Evolutionary conservation across 129 eudicot species (phyloP).

Genomic region (Daucus carota): DH1_v3.0 NC_030387.2:3685001-3685500

Average conservation of each 20-base stretch:
- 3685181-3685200: slow-evolving; percentile 25
- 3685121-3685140: slow-evolving; percentile 21
- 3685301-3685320: slow-evolving; percentile 46
- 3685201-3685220: slow-evolving; percentile 30
- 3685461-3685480: slow-evolving; percentile 58
- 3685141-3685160: slow-evolving; percentile 17
- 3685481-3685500: slow-evolving; percentile 66
- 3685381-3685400: slow-evolving; percentile 15
- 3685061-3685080: slow-evolving; percentile 28
- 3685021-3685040: slow-evolving; percentile 51
- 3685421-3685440: slow-evolving; percentile 51
- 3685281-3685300: slow-evolving; percentile 39
- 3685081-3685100: slow-evolving; percentile 42
- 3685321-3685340: slow-evolving; percentile 43
- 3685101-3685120: slow-evolving; percentile 18
- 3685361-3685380: slow-evolving; percentile 23
- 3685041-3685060: slow-evolving; percentile 35
- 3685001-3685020: slow-evolving; percentile 40
- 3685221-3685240: slow-evolving; percentile 2
- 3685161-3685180: slow-evolving; percentile 20
- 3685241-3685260: neutral
- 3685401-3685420: slow-evolving; percentile 11
- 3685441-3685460: slow-evolving; percentile 61
- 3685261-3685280: slow-evolving; percentile 15
- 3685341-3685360: slow-evolving; percentile 7